phyloP scores from a whole-genome alignment of 140 eudicot genomes.

The Stevia rebaudiana region DNA sequence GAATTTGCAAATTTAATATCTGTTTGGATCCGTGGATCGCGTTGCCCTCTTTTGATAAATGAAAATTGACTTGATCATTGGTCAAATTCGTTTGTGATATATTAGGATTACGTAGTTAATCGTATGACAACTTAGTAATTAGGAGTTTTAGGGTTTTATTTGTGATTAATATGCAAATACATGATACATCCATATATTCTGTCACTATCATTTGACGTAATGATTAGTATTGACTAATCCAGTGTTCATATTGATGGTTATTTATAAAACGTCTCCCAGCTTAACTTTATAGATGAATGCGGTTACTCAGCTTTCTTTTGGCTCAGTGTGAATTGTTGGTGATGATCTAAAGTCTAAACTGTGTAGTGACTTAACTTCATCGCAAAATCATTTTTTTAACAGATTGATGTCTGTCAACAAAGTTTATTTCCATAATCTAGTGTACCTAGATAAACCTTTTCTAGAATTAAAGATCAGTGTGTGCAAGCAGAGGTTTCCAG shows the following conservation, averaged over 20 bases:
- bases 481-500: no score
- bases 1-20: constrained; percentile 14
- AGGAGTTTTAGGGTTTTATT: constrained; percentile 10
- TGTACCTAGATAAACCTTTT: no score
- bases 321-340: neutral
- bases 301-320: neutral
- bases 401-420: neutral
- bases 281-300: neutral
- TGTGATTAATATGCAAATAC: neutral
- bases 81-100: neutral
- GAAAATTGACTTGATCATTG: constrained; percentile 9
- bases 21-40: constrained; percentile 27
- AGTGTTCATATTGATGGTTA: neutral
- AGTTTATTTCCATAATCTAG: neutral
- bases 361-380: no score
- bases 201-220: constrained; percentile 1
- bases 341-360: no score
- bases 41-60: constrained; percentile 13
- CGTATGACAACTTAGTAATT: constrained; percentile 3
- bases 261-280: neutral
- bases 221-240: neutral
- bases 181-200: neutral
- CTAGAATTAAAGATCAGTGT: no score
- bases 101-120: constrained; percentile 4
- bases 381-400: no score